Base-by-base conservation (phyloP, 75 land plant species). In the Selaginella tamariscina region DNA sequence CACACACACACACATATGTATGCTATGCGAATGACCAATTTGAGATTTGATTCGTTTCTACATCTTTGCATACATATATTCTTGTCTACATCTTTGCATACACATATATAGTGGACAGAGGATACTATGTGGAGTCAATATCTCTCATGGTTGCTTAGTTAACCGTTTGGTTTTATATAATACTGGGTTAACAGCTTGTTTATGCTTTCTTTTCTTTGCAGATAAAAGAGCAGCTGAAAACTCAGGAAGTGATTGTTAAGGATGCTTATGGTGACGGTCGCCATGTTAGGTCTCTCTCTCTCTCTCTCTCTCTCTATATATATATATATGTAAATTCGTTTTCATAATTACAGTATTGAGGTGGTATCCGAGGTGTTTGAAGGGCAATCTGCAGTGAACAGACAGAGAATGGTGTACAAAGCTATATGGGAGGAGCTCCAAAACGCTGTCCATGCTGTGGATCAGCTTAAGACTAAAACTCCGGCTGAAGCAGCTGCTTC, bases 241-340 rank as follows among this genome's bases (percentile, higher is more conserved):
- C 96, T 31, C 82, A 91, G 55, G 74, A 75, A 23, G 96, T 91
- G 27, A 68, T 60, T 32, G 93, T 88, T 27, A 76, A 74, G 65
- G 96, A 91, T 83, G 93, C 88, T 18, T 88, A 83, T 85, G 96
- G 96, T 15, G 96, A 91, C 82, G 96, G 93, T 24, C 88, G 88
- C 1, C 96, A 91, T 82, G 93, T 91, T 24, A 83, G 91, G 95
- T 89, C 21, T 27, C 18, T 27, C 21, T 23, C 21, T 59, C 62
- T 23, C 21, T 59, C 26, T 59, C 23, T 23, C 62, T 59, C 21
- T 59, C 15, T 39, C n/a, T 39, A 5, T 15, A 5, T 39, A 15
- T 39, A 15, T 5, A 39, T 5, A 15, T 39, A 5, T 15, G 49
- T 39, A 39, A 15, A 39, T 15, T 5, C 49, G 15, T 39, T 39